phyloP scores from a whole-genome alignment of 805 yeast genomes.

The Candida multigemmis region DNA sequence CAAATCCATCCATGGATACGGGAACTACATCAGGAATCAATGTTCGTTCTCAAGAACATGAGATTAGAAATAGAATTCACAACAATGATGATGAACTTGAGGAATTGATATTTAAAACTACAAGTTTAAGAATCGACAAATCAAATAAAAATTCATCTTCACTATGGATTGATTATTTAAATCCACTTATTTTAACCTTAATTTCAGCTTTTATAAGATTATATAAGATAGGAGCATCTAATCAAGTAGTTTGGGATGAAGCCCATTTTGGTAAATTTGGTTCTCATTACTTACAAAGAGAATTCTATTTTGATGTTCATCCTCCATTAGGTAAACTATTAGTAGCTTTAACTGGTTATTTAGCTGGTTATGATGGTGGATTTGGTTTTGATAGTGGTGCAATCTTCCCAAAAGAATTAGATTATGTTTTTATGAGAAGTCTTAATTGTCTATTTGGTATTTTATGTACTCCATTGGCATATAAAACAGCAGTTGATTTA shows the following conservation, averaged over 20 bases:
- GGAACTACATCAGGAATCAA: background rate
- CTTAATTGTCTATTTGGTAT: conserved; percentile 83
- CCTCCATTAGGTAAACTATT: conserved; percentile 96
- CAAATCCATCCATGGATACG: background rate
- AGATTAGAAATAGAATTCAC: background rate
- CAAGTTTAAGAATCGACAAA: conserved; percentile 1
- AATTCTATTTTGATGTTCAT: conserved; percentile 92
- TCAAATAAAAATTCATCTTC: background rate
- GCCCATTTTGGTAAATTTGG: conserved; percentile 98
- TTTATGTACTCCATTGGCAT: conserved; percentile 78
- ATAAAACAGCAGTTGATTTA: conserved; percentile 67
- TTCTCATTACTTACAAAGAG: conserved; percentile 77
- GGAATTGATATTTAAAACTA: background rate
- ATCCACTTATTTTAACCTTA: conserved; percentile 25
- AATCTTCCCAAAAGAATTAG: conserved; percentile 65
- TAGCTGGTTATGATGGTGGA: conserved; percentile 81
- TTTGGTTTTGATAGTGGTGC: conserved; percentile 85
- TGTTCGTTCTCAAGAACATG: background rate
- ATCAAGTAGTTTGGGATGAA: conserved; percentile 91
- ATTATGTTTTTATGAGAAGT: conserved; percentile 78
- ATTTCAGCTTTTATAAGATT: conserved; percentile 48
- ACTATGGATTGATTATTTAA: conserved; percentile 8
- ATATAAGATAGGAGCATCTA: conserved; percentile 62
- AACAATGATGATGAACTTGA: background rate
- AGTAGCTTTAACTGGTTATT: conserved; percentile 77